Evolutionary conservation across 208 protist genomes (phyloP).

Genomic region (Trypanosoma cruzi): DNA sequence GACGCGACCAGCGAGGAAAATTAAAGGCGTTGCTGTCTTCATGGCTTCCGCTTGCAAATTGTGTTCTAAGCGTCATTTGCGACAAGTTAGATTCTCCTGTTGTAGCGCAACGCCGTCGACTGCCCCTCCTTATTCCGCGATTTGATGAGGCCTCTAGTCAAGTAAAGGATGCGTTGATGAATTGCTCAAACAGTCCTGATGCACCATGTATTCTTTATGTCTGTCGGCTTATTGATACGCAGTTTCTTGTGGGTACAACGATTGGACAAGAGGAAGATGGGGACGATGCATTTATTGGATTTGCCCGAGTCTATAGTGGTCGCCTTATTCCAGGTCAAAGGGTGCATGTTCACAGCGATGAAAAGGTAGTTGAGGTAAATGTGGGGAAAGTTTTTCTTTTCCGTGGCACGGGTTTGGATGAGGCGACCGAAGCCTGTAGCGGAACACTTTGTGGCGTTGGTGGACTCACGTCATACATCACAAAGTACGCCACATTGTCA

Average conservation of each 20-base stretch:
- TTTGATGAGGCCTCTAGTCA: conserved; percentile 40
- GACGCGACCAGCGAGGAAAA: conserved; percentile 58
- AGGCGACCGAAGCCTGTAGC: conserved; percentile 72
- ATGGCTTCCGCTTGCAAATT: conserved; percentile 95
- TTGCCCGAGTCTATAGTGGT: conserved; percentile 96
- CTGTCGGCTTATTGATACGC: conserved; percentile 86
- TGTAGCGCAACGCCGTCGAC: conserved; percentile 72
- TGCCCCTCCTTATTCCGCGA: conserved; percentile 70
- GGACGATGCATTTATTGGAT: conserved; percentile 95
- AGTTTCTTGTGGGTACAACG: conserved; percentile 74
- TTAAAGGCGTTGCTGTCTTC: conserved; percentile 86
- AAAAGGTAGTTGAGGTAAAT: conserved; percentile 44
- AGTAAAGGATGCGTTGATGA: conserved; percentile 54
- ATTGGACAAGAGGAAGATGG: conserved; percentile 43
- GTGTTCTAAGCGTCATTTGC: conserved; percentile 91
- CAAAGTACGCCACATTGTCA: conserved; percentile 95
- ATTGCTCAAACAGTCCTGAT: conserved; percentile 55
- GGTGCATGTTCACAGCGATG: conserved; percentile 88
- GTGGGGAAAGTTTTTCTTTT: conserved; percentile 89
- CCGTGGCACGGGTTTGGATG: conserved; percentile 95
- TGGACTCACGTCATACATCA: conserved; percentile 90
- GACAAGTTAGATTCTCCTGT: conserved; percentile 88
- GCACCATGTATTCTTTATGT: conserved; percentile 86
- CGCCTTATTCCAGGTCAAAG: conserved; percentile 88
- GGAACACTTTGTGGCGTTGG: conserved; percentile 94